Base-by-base conservation (phyloP, 257 asterid species). In the Solanum chilense region DNA sequence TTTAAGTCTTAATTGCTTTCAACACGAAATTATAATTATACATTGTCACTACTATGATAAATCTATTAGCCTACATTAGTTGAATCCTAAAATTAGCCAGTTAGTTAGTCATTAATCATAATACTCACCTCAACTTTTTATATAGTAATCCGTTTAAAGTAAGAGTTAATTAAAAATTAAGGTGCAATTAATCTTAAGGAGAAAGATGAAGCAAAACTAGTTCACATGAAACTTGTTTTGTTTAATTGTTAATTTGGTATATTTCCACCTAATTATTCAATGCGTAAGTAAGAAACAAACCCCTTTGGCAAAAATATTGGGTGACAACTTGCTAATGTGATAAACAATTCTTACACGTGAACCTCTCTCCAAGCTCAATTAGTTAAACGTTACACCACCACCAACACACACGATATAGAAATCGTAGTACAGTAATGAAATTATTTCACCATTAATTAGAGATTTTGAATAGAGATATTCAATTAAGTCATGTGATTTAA, bases 221-320 rank as follows among this genome's bases (percentile, higher is more conserved):
- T 81, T 49, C 69, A 49, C 21, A 81, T 18, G 69, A 39, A 73
- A 29, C 75, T 13, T 75, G 87, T 33, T 58, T 70, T n/a, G 60
- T 21, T 73, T 31, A 25, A n/a, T 70, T 70, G 88, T 71, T 21
- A 73, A 80, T 70, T 29, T 37, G 83, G 69, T 44, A 49, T 9
- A 68, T 85, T 66, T 42, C 71, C 83, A 83, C 41, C 69, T 21
- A 78, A 49, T 49, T 42, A 49, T 81, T 49, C 47, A 81, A 70
- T 31, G 85, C 85, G 45, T 81, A 49, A 29, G 42, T 81, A 8
- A 81, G 69, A 81, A 81, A 81, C 45, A 47, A 81, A 25, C 81
- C 25, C 78, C 82, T 90, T 87, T n/a, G 87, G 90, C 85, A 62
- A 78, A 62, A 81, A 88, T 84, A 58, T 85, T 89, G 12, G 89